phyloP scores from a whole-genome alignment of 345 rosid genomes.

The Aegle marmelos region DNA sequence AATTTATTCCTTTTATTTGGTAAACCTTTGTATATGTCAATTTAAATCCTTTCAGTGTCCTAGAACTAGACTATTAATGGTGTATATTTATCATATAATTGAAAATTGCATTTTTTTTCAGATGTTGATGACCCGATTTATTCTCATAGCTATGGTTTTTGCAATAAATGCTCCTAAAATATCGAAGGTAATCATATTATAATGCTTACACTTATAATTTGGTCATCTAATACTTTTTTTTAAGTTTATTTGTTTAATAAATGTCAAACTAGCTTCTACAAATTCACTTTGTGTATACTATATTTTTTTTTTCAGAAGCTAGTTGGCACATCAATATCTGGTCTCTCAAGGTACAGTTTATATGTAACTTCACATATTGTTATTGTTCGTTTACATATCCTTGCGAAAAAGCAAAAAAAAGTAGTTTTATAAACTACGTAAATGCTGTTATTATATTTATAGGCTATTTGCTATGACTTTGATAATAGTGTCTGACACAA shows the following conservation, averaged over 20 bases:
- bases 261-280: background rate
- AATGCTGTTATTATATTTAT: slow-evolving; percentile 6
- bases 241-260: background rate
- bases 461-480: slow-evolving; percentile 84
- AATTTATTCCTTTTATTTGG: slow-evolving; percentile 85
- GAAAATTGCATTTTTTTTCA: slow-evolving; percentile 11
- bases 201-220: background rate
- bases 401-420: background rate
- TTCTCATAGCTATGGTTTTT: slow-evolving; percentile 54
- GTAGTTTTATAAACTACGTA: background rate
- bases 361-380: background rate
- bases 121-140: slow-evolving; percentile 81
- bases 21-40: slow-evolving; percentile 21
- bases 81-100: background rate
- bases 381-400: background rate
- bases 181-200: slow-evolving; percentile 37
- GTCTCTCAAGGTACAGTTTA: slow-evolving; percentile 59
- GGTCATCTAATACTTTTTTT: background rate
- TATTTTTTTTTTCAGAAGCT: too few species aligned
- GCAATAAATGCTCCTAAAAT: slow-evolving; percentile 47
- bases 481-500: slow-evolving; percentile 75
- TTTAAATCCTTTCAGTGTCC: background rate
- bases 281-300: slow-evolving; percentile 34
- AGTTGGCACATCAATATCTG: slow-evolving; percentile 93
- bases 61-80: background rate